Evolutionary conservation across 345 rosid species (phyloP).

Genomic region (Cardamine chenopodiifolia): DNA sequence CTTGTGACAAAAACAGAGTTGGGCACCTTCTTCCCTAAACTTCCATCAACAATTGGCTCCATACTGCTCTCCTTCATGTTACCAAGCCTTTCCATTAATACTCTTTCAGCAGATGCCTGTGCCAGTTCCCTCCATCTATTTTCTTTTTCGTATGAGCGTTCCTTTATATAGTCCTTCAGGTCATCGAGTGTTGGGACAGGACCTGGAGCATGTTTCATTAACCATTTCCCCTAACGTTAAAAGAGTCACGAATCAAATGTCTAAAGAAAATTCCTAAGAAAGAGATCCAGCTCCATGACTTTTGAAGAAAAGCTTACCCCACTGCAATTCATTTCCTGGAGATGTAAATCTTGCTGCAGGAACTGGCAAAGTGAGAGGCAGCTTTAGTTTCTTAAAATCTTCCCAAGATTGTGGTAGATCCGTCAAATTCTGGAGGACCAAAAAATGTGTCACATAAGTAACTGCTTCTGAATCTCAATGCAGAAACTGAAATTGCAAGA

Average conservation of each 20-base stretch:
- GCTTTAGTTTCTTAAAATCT: constrained; percentile 57
- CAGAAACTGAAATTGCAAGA: constrained; percentile 13
- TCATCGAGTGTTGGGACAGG: constrained; percentile 64
- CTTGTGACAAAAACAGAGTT: constrained; percentile 65
- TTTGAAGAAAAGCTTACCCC: constrained; percentile 61
- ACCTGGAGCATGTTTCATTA: constrained; percentile 63
- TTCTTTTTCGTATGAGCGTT: constrained; percentile 45
- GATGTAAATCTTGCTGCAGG: constrained; percentile 45
- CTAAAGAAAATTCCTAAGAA: constrained; percentile 6
- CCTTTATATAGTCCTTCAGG: constrained; percentile 58
- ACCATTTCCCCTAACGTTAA: constrained; percentile 38
- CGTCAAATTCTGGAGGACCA: constrained; percentile 48
- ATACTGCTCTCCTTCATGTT: constrained; percentile 33
- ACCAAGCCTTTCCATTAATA: constrained; percentile 48
- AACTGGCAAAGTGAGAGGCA: constrained; percentile 52
- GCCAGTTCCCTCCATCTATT: constrained; percentile 54
- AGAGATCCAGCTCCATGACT: not conserved
- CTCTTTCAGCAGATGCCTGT: constrained; percentile 54
- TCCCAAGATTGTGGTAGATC: constrained; percentile 64
- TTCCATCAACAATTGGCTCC: constrained; percentile 32
- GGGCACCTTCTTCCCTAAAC: constrained; percentile 44
- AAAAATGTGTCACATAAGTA: constrained; percentile 19
- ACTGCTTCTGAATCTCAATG: not conserved
- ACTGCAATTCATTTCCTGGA: constrained; percentile 50
- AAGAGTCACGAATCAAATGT: constrained; percentile 30